Evolutionary conservation across 768 basidiomycete genomes (phyloP).

Genomic region (Fomitopsis pulvina): DNA sequence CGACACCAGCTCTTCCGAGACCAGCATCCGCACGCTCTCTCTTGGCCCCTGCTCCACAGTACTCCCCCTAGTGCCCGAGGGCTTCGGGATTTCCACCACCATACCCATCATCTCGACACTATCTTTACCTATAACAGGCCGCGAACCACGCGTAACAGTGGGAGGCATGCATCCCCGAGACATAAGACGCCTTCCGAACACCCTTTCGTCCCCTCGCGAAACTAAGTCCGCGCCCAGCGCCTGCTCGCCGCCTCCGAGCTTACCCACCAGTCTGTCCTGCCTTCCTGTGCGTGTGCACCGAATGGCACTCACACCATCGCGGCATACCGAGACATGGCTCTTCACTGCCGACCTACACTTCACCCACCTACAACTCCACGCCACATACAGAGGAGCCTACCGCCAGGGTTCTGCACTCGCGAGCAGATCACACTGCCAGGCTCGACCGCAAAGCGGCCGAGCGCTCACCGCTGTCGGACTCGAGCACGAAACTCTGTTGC

Average conservation of each 20-base stretch:
- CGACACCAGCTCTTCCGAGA: constrained; percentile 3
- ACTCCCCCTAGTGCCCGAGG: constrained; percentile 9
- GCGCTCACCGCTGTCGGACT: constrained; percentile 25
- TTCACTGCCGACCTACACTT: constrained; percentile 16
- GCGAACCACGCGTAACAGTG: constrained; percentile 3
- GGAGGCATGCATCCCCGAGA: constrained; percentile 15
- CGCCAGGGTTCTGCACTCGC: constrained; percentile 9
- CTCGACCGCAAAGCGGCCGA: constrained; percentile 8
- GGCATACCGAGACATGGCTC: constrained; percentile 3
- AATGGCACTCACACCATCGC: constrained; percentile 8
- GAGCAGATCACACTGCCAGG: constrained; percentile 21
- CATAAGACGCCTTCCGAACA: not conserved
- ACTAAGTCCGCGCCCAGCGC: constrained; percentile 11
- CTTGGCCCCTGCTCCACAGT: constrained; percentile 3
- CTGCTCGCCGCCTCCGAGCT: constrained; percentile 14
- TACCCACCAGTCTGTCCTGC: constrained; percentile 4
- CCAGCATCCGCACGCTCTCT: not conserved
- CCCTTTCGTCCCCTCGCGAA: constrained; percentile 7
- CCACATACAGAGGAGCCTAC: constrained; percentile 2
- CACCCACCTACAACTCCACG: constrained; percentile 4
- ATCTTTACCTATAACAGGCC: not conserved
- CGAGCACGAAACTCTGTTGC: constrained; percentile 57
- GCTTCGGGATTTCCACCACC: constrained; percentile 13
- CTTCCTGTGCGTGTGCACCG: constrained; percentile 14
- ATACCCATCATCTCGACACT: not conserved